Conservation (phyloP, 306 rosid genomes). For the Clitoria ternatea region DNA sequence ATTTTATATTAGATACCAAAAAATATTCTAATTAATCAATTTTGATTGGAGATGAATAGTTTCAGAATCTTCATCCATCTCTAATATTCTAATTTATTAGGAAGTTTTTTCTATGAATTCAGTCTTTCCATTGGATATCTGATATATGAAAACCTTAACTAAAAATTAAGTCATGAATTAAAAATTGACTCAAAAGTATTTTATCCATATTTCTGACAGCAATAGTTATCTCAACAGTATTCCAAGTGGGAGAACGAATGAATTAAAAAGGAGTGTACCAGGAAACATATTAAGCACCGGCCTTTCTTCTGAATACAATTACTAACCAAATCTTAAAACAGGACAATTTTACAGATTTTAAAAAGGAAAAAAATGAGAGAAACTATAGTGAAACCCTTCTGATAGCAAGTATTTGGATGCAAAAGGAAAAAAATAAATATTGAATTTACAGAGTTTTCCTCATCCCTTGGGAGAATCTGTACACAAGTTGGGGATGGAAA, state of each 20-base stretch:
- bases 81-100: background rate
- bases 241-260: too few relatives aligned
- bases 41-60: background rate
- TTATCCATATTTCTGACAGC: too few relatives aligned
- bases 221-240: too few relatives aligned
- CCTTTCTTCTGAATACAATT: background rate
- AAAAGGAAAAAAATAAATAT: slow-evolving; percentile 32
- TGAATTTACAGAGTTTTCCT: slow-evolving; percentile 56
- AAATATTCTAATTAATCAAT: too few relatives aligned
- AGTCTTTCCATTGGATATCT: too few relatives aligned
- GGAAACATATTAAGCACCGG: slow-evolving; percentile 7
- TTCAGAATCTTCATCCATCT: background rate
- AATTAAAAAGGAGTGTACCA: too few relatives aligned
- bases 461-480: slow-evolving; percentile 45
- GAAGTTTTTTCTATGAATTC: background rate
- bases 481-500: slow-evolving; percentile 41
- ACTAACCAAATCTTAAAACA: background rate
- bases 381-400: background rate
- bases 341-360: slow-evolving; percentile 25
- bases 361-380: background rate
- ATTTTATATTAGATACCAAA: too few relatives aligned
- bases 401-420: slow-evolving; percentile 31
- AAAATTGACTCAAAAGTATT: too few relatives aligned
- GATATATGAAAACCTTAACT: too few relatives aligned
- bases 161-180: background rate